Percentiles rank a stretch among this genome's conserved stretches.
These are phyloP conservation scores for Euphorbia tirucalli DNA, from an alignment of 345 rosid species.

Conservation along the genomic window DNA sequence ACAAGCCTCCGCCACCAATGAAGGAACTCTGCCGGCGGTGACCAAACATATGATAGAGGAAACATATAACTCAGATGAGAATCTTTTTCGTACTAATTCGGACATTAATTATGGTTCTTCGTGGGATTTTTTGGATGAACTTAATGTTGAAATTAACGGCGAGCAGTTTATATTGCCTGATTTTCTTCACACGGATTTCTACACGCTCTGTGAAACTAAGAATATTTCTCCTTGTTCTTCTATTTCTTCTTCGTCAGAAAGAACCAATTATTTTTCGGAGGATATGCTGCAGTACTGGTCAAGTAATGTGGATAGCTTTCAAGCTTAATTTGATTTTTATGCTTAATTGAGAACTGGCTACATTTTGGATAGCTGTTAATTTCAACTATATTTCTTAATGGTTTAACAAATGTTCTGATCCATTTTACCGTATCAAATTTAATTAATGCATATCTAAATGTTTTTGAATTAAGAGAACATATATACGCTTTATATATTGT, in stretches of 20 bases:
- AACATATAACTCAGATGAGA: neutral
- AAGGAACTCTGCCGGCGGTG: neutral
- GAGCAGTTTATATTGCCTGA: conserved; percentile 3
- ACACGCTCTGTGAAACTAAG: neutral
- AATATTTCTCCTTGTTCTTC: neutral
- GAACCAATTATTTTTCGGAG: too few species aligned
- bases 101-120: neutral
- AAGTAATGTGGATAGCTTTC: too few species aligned
- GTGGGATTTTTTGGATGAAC: conserved; percentile 4
- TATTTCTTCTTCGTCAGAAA: conserved; percentile 9
- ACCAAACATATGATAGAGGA: neutral
- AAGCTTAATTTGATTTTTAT: too few species aligned
- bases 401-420: too few species aligned
- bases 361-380: too few species aligned
- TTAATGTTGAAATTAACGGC: neutral
- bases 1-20: neutral
- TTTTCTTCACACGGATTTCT: neutral
- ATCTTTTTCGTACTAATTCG: neutral
- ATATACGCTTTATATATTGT: too few species aligned
- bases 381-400: too few species aligned
- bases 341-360: too few species aligned
- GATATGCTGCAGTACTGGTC: too few species aligned
- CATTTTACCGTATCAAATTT: too few species aligned
- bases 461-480: too few species aligned
- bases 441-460: too few species aligned